Evolutionary conservation across 208 protist genomes (phyloP), one percentile per base, ranked within the genome.

Genomic region (Leishmania aethiopica): DNA sequence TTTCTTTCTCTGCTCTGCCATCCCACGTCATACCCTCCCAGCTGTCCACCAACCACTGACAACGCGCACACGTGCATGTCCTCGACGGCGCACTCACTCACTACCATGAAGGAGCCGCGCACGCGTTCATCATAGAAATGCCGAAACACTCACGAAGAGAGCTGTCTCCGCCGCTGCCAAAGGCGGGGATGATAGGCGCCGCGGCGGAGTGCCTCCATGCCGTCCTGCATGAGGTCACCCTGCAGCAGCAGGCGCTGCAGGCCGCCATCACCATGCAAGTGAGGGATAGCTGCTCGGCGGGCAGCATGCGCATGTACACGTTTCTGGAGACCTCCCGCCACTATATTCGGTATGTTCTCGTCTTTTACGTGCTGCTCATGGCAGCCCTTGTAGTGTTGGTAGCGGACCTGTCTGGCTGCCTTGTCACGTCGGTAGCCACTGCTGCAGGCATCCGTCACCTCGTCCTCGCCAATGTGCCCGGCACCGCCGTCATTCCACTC

Each of bases 401-500:
- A 37, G 64, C 66, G 28, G 76, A 77, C 57, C 40, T 84, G 57
- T 84, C 81, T 25, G 81, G 64, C 40, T 86, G 83, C 49, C 85
- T 92, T 57, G 35, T 91, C 45, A 35, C n/a, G 4, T 84, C 88
- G 10, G 78, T 89, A 15, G 78, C 90, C 8, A 53, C 85, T 2
- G 87, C 89, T 2, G 67, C 88, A 0, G 76, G 71, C 1, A 66
- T 93, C 1, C 86, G 89, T 13, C 81, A 82, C 28, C 88, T 88
- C 64, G 69, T 93, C 45, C 86, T 96, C 5, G 71, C 81, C 3
- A 49, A 91, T 53, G 86, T 87, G 25, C 90, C 91, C 0, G 90
- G 87, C 49, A 93, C 80, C 76, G 83, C 85, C 45, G 73, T 95
- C n/a, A 49, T 93, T 17, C 81, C 90, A 0, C 83, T 96, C 1